Evolutionary conservation across 257 asterid species (phyloP).

Genomic region (Salvia splendens): DNA sequence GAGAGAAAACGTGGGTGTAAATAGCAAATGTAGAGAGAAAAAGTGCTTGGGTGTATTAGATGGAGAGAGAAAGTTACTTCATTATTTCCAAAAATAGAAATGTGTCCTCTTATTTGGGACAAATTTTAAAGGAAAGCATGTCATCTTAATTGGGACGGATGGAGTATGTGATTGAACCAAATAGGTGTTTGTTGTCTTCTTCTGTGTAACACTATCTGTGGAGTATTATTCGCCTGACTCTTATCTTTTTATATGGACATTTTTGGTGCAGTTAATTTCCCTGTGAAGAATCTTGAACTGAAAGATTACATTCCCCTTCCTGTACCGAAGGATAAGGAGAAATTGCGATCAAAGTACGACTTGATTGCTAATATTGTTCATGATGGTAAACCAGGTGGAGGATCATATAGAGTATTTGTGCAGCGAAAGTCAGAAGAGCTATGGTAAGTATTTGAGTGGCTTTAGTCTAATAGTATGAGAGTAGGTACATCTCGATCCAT

Average conservation of each 20-base stretch:
- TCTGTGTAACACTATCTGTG: background rate
- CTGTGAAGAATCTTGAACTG: constrained; percentile 95
- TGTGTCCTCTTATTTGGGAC: no score
- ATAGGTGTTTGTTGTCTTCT: background rate
- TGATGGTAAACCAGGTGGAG: constrained; percentile 80
- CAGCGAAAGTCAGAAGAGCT: constrained; percentile 94
- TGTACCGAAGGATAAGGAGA: constrained; percentile 58
- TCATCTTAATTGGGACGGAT: no score
- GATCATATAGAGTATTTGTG: constrained; percentile 89
- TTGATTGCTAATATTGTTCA: constrained; percentile 79
- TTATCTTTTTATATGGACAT: constrained; percentile 13
- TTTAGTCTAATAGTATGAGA: background rate
- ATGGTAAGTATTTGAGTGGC: constrained; percentile 51
- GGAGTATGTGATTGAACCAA: no score
- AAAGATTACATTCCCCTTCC: constrained; percentile 91
- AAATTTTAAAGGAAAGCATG: no score
- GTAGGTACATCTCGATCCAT: background rate
- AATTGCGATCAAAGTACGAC: constrained; percentile 79
- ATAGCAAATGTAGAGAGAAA: no score
- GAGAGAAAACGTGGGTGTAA: no score
- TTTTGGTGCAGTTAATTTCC: constrained; percentile 68
- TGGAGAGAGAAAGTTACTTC: no score
- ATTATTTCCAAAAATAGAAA: no score
- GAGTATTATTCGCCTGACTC: background rate
- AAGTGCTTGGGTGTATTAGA: no score